phyloP scores from a whole-genome alignment of 768 basidiomycete species.

The Phlebiopsis flavidoalba region DNA sequence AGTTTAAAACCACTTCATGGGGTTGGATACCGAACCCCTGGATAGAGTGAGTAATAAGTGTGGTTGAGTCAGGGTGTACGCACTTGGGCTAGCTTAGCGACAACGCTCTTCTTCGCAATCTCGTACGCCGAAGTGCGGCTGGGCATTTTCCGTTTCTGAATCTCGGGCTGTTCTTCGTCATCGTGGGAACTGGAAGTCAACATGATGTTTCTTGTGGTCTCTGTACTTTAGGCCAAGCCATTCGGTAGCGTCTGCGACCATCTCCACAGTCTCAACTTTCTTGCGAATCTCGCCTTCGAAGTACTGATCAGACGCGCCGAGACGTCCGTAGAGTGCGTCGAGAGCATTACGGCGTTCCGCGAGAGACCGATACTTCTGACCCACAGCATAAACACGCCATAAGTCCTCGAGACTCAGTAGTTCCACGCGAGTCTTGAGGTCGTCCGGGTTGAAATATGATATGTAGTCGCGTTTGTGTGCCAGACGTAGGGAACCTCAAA shows the following conservation, averaged over 20 bases:
- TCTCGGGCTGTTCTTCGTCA: conserved; percentile 45
- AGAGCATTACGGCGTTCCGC: conserved; percentile 67
- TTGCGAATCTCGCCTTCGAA: conserved; percentile 66
- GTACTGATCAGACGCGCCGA: conserved; percentile 68
- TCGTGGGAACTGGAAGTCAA: conserved; percentile 68
- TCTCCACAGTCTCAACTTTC: conserved; percentile 76
- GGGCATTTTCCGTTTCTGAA: conserved; percentile 73
- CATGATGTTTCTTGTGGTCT: conserved; percentile 47
- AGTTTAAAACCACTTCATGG: conserved; percentile 83
- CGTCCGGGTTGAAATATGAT: conserved; percentile 68
- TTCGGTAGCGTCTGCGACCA: conserved; percentile 85
- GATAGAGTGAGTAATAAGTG: not conserved
- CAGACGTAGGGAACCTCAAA: conserved; percentile 96
- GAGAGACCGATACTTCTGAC: conserved; percentile 86
- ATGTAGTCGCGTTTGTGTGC: conserved; percentile 90
- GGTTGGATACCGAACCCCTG: conserved; percentile 84
- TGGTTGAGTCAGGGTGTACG: conserved; percentile 14
- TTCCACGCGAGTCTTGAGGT: conserved; percentile 57
- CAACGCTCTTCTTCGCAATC: conserved; percentile 71
- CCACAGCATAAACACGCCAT: conserved; percentile 89
- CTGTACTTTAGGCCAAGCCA: conserved; percentile 88
- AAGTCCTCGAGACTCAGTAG: conserved; percentile 76
- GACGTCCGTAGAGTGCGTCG: conserved; percentile 56
- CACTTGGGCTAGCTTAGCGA: conserved; percentile 78
- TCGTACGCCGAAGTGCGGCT: conserved; percentile 84